A percentile compares a stretch with the other conserved stretches of the same genome.
phyloP scores from a whole-genome alignment of 2,329 filamentous ascomycete species.

The Cladosporium sp. region DNA sequence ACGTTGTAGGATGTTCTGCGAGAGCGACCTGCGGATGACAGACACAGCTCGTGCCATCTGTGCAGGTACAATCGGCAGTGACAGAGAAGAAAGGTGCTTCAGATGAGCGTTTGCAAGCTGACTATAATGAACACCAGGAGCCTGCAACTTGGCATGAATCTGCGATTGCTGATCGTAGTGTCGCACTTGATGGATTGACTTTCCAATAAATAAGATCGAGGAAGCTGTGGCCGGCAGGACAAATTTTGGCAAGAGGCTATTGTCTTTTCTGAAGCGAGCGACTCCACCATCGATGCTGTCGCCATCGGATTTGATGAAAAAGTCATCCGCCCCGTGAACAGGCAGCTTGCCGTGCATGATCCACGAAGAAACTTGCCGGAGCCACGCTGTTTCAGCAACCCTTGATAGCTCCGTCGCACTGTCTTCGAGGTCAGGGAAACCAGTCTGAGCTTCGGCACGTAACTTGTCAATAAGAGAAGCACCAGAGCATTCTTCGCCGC shows the following conservation, averaged over 20 bases:
- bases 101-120: slow-evolving; percentile 56
- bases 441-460: slow-evolving; percentile 75
- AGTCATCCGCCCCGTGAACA: slow-evolving; percentile 75
- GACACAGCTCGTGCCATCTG: slow-evolving; percentile 71
- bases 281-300: slow-evolving; percentile 30
- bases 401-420: slow-evolving; percentile 71
- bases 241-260: slow-evolving; percentile 71
- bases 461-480: slow-evolving; percentile 76
- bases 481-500: slow-evolving; percentile 29
- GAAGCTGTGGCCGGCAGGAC: slow-evolving; percentile 71
- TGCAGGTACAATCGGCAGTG: slow-evolving; percentile 71
- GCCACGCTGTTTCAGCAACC: slow-evolving; percentile 84
- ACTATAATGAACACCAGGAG: background rate
- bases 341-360: slow-evolving; percentile 84
- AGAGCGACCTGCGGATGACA: slow-evolving; percentile 76
- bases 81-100: slow-evolving; percentile 64
- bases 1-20: slow-evolving; percentile 78
- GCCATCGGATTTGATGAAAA: slow-evolving; percentile 63
- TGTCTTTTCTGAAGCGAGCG: slow-evolving; percentile 56
- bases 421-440: slow-evolving; percentile 81
- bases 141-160: slow-evolving; percentile 14
- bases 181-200: slow-evolving; percentile 81
- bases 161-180: slow-evolving; percentile 30
- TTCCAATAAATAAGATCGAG: slow-evolving; percentile 88
- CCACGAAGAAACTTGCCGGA: slow-evolving; percentile 88